Percentiles rank a stretch among this genome's conserved stretches.
These are phyloP conservation scores for Ilyonectria robusta DNA, from an alignment of 2,329 filamentous ascomycete species.

Conservation along the genomic window DNA sequence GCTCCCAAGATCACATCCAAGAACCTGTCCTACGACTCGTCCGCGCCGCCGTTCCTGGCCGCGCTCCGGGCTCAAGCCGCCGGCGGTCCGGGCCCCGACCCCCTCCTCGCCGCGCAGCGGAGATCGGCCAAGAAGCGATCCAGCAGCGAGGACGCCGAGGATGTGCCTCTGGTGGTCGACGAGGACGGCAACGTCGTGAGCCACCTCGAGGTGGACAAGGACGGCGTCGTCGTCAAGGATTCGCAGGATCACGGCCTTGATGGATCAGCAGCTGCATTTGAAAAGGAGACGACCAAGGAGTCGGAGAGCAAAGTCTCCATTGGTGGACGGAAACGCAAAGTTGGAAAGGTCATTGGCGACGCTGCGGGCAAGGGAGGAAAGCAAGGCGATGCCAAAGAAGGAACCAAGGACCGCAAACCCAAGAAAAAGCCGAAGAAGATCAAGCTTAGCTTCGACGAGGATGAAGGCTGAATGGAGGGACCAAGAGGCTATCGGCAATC, in stretches of 20 bases:
- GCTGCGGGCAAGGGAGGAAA: constrained; percentile 31
- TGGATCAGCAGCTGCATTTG: constrained; percentile 35
- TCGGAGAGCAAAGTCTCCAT: constrained; percentile 49
- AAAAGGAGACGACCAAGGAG: constrained; percentile 52
- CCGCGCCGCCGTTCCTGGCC: constrained; percentile 73
- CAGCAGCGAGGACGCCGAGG: constrained; percentile 80
- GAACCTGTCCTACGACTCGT: constrained; percentile 76
- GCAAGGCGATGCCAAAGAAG: constrained; percentile 47
- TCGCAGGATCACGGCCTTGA: constrained; percentile 41
- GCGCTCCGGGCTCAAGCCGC: constrained; percentile 68
- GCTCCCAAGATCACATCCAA: constrained; percentile 77
- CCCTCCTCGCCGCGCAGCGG: constrained; percentile 64
- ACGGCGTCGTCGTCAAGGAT: constrained; percentile 58
- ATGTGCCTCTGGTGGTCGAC: constrained; percentile 82
- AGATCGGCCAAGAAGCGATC: constrained; percentile 68
- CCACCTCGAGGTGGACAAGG: constrained; percentile 60
- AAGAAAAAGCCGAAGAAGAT: constrained; percentile 75
- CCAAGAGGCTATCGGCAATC: background rate
- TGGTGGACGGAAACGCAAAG: constrained; percentile 68
- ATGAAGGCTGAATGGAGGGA: constrained; percentile 61
- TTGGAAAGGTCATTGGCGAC: constrained; percentile 54
- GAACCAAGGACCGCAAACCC: constrained; percentile 49
- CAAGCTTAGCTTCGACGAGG: constrained; percentile 77
- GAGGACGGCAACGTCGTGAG: constrained; percentile 78
- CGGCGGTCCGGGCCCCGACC: constrained; percentile 65